Conservation (phyloP, 2,329 filamentous ascomycete species). For the Trichophyton verrucosum region DNA sequence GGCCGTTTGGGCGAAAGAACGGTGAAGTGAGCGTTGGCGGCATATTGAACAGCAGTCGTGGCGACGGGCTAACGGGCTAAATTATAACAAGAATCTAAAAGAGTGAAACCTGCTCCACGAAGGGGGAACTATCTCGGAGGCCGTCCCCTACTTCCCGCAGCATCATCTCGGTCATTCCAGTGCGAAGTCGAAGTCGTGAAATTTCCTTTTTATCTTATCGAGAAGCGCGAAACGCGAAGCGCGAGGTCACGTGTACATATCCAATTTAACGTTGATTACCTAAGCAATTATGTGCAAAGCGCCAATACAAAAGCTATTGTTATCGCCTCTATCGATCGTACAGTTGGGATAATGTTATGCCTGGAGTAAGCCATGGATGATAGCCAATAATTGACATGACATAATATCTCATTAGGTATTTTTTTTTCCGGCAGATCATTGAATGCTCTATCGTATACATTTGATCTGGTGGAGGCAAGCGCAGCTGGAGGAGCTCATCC, state of each 20-base stretch:
- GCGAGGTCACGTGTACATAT: not conserved
- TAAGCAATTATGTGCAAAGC: not conserved
- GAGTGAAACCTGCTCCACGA: not conserved
- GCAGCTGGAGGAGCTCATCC: not conserved
- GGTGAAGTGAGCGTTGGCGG: constrained; percentile 4
- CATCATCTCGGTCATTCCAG: not conserved
- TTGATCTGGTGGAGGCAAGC: not conserved
- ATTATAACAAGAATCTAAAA: not conserved
- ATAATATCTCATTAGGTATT: not conserved
- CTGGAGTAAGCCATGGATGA: not conserved
- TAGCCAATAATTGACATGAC: not conserved
- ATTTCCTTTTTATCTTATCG: not conserved
- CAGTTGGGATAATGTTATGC: not conserved
- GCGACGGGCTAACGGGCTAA: not conserved
- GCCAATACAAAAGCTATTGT: not conserved
- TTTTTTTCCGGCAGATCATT: not conserved
- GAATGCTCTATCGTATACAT: not conserved
- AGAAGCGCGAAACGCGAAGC: constrained; percentile 3
- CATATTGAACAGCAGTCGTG: not conserved
- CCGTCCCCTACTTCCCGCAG: not conserved
- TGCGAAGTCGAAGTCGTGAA: not conserved
- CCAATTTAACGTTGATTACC: not conserved
- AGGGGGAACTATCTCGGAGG: not conserved
- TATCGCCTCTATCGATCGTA: no score
- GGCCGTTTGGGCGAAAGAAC: constrained; percentile 3